Base-by-base conservation (phyloP, 108 stramenopile genomes). In the Schizochytrium sp. region DNA sequence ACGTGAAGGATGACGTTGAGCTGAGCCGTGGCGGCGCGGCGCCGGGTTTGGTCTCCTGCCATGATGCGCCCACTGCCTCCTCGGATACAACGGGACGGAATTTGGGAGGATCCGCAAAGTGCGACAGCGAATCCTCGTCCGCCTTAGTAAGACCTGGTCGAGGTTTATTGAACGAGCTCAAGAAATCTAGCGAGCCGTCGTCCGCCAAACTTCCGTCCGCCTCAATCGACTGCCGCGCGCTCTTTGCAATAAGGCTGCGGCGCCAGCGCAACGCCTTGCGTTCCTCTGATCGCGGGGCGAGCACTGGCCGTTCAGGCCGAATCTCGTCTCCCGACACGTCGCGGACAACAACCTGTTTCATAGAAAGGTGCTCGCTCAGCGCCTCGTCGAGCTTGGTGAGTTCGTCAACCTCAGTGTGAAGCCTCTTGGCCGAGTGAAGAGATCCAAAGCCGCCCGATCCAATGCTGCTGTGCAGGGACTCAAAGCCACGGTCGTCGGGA, bases 201-300 rank as follows among this genome's bases (percentile, higher is more conserved):
- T 69, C 63, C 41, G 63, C 25, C 41, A 69, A 8, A 23, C 34
- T 69, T 69, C 63, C 63, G 3, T 69, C 63, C 12, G 63, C 63
- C 63, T 69, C 63, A 69, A 69, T 41, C 25, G 63, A 69, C 63
- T 69, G 63, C 25, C 63, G 63, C 25, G 63, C 25, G 25, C 34
- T 69, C 41, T 69, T 69, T 8, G 63, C 63, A 69, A 41, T 6
- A 8, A 69, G 63, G 18, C 63, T 69, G 25, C 63, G 63, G 10
- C 63, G 63, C 63, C 63, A 69, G 63, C 63, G 63, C 63, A 69
- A 69, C 63, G 25, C 63, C 63, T 69, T 69, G 63, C 63, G 63
- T 10, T 28, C 63, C 12, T 28, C 63, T 23, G 63, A 69, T 41
- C 63, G 25, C 41, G 63, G 34, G 25, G 25, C 63, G 25, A 10